phyloP scores from a whole-genome alignment of 192 early-diverging fungal species.

The Dispira parvispora region DNA sequence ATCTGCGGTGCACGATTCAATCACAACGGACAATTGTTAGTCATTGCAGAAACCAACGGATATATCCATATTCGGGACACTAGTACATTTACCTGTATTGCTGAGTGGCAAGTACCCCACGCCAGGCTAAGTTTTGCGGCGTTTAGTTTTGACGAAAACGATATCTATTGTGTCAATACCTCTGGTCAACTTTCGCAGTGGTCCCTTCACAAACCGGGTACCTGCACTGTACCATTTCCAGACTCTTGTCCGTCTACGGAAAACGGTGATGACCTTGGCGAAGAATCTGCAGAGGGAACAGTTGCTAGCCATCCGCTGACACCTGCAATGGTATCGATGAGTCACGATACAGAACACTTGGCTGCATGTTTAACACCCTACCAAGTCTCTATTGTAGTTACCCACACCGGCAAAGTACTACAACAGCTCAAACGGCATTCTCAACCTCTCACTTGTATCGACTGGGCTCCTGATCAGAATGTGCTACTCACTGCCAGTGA shows the following conservation, averaged over 20 bases:
- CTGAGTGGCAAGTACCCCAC: conserved; percentile 32
- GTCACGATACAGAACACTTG: conserved; percentile 2
- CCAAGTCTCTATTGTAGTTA: background rate
- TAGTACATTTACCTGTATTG: conserved; percentile 31
- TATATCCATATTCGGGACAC: conserved; percentile 37
- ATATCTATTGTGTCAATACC: background rate
- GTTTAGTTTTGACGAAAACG: conserved; percentile 46
- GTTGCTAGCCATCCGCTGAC: background rate
- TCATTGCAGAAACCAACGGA: conserved; percentile 32
- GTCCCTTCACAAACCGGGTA: conserved; percentile 8
- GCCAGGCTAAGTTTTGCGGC: conserved; percentile 27
- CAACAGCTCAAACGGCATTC: conserved; percentile 1
- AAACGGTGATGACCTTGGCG: background rate
- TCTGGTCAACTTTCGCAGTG: background rate
- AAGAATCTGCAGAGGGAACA: background rate
- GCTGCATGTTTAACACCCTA: background rate
- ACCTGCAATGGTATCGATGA: background rate
- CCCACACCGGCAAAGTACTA: background rate
- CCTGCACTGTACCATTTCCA: background rate
- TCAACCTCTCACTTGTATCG: background rate
- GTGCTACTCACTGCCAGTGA: background rate
- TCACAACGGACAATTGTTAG: conserved; percentile 42
- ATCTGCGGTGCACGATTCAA: conserved; percentile 38
- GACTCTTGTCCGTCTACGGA: background rate
- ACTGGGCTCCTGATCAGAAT: conserved; percentile 9